A percentile compares a stretch with the other conserved stretches of the same genome.
Conservation (phyloP, 2,329 filamentous ascomycete species). For the Ascochyta clinopodiicola region DNA sequence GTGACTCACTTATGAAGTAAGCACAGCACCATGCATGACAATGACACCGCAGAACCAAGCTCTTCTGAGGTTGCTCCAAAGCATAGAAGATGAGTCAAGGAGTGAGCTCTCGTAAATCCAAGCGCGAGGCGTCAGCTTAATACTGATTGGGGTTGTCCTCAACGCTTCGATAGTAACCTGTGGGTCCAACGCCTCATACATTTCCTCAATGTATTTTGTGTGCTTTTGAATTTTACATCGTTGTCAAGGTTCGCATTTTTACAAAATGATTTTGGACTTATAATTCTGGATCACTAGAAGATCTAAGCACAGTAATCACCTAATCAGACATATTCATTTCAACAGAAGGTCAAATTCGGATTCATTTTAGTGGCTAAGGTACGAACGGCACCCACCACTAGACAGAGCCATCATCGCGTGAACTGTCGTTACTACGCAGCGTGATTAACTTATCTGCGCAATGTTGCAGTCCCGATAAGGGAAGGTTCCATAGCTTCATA, state of each 20-base stretch:
- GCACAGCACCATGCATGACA: neutral
- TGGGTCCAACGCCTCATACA: conserved; percentile 19
- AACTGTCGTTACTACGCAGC: too few species aligned
- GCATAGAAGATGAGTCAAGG: too few species aligned
- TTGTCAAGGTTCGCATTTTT: too few species aligned
- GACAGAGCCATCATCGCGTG: too few species aligned
- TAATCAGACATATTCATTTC: too few species aligned
- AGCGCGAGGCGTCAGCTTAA: conserved; percentile 13
- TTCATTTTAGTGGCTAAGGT: neutral
- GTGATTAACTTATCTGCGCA: too few species aligned
- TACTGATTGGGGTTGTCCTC: conserved; percentile 24
- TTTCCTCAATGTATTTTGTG: conserved; percentile 24
- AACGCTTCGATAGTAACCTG: conserved; percentile 10
- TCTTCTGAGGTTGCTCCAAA: too few species aligned
- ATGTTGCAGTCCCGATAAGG: too few species aligned
- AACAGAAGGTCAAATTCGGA: too few species aligned
- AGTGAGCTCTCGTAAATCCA: neutral
- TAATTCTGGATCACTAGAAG: too few species aligned
- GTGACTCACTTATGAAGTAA: conserved; percentile 2
- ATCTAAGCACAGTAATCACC: too few species aligned
- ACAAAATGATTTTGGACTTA: too few species aligned
- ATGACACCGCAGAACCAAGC: neutral
- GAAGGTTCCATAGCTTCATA: neutral
- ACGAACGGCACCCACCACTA: neutral
- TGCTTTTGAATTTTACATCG: conserved; percentile 21